Evolutionary conservation across 345 rosid genomes (phyloP), one percentile per base, ranked within the genome.

Genomic region (Microcos paniculata): DNA sequence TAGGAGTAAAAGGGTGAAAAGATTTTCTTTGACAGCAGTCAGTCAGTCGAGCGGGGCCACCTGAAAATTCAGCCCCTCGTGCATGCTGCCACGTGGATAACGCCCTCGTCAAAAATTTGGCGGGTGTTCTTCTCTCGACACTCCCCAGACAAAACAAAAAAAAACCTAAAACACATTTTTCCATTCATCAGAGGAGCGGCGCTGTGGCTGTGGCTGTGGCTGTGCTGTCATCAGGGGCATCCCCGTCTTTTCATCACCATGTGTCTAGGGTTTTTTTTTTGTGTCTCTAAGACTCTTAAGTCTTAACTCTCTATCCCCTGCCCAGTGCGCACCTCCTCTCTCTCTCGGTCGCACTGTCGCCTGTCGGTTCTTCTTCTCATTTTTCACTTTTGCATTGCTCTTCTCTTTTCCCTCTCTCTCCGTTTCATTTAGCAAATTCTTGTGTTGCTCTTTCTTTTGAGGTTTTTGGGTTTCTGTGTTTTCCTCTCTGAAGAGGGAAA

Each of bases 61-160:
- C 70, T 35, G 51, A 7, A 67, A 65, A 24, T 61, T 13, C 74
- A 71, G 66, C 61, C 19, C 43, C 59, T 62, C 72, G 31, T 70
- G 78, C 79, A 76, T 80, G 78, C n/a, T 24, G 87, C 86, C 89
- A 85, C 88, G 82, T 85, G 79, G 74, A 38, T 4, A 2, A 0
- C 49, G 24, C 28, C 76, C 76, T 28, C 42, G 79, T 69, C 84
- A 76, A 71, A 52, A 76, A 62, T 69, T 76, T 85, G 87, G 87
- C 83, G 81, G 72, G 87, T 83, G 85, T 76, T 76, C 1, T 24
- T 55, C 59, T 26, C 28, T 12, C 59, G 6, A 21, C n/a, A 10
- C 57, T 6, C 21, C 45, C 45, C 45, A 7, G 9, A 6, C 45
- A 8, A 7, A 10, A 24, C 26, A 26, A 23, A 4, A 24, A 56